Percentiles rank a stretch among this genome's conserved stretches.
phyloP scores from a whole-genome alignment of 106 monocot genomes.

The Vanilla planifolia region DNA sequence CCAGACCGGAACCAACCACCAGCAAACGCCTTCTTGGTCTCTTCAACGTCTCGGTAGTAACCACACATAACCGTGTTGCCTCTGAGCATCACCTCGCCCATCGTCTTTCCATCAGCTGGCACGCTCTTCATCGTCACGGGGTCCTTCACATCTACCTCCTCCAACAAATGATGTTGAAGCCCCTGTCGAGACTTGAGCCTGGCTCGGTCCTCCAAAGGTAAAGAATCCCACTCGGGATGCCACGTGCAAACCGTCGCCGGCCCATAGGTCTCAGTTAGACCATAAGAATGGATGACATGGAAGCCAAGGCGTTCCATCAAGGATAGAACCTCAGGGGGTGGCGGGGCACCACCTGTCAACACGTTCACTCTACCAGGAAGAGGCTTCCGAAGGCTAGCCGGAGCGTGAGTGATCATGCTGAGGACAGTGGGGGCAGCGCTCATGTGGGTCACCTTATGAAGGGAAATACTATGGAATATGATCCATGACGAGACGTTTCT shows the following conservation, averaged over 20 bases:
- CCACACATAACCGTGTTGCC: slow-evolving; percentile 83
- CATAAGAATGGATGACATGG: slow-evolving; percentile 45
- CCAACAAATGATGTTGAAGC: slow-evolving; percentile 41
- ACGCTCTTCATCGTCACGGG: slow-evolving; percentile 59
- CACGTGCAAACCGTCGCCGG: slow-evolving; percentile 41
- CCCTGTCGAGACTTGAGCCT: slow-evolving; percentile 61
- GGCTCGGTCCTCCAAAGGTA: slow-evolving; percentile 36
- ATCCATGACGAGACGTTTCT: slow-evolving; percentile 36
- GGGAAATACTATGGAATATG: slow-evolving; percentile 35
- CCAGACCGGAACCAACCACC: slow-evolving; percentile 21
- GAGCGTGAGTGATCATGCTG: slow-evolving; percentile 48
- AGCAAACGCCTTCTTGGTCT: slow-evolving; percentile 20
- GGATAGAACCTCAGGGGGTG: slow-evolving; percentile 43
- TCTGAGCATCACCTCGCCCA: slow-evolving; percentile 75
- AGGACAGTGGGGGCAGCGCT: slow-evolving; percentile 62
- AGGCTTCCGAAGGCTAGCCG: slow-evolving; percentile 12
- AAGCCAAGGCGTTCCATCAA: slow-evolving; percentile 65
- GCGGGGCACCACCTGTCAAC: slow-evolving; percentile 56
- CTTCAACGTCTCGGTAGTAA: slow-evolving; percentile 44
- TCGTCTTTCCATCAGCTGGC: slow-evolving; percentile 46
- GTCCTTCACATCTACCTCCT: slow-evolving; percentile 55
- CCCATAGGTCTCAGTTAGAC: slow-evolving; percentile 75
- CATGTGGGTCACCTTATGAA: slow-evolving; percentile 57
- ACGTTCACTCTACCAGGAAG: slow-evolving; percentile 33
- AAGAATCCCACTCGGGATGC: slow-evolving; percentile 63